A percentile compares a stretch with the other conserved stretches of the same genome.
These are phyloP conservation scores for Mycosphaerella sp. DNA, from an alignment of 2,329 filamentous ascomycete species.

Conservation along the genomic window DNA sequence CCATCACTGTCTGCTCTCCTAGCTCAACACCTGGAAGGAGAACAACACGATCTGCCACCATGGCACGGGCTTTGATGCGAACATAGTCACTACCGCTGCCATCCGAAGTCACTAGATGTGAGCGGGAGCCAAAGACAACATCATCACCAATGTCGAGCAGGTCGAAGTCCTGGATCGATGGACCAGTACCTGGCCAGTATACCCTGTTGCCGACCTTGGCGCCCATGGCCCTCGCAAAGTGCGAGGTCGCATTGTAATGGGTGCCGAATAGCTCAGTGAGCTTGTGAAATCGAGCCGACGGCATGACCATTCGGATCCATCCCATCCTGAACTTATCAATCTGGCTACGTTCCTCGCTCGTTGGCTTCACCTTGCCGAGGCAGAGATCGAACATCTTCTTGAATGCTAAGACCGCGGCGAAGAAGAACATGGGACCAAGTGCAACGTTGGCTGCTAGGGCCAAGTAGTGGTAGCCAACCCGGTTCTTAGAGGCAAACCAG, in stretches of 20 bases:
- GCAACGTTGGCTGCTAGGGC: slow-evolving; percentile 40
- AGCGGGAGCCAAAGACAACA: slow-evolving; percentile 54
- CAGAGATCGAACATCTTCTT: slow-evolving; percentile 38
- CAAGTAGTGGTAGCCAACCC: slow-evolving; percentile 48
- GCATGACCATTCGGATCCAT: slow-evolving; percentile 43
- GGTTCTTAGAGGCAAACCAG: slow-evolving; percentile 46
- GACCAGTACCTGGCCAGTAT: slow-evolving; percentile 54
- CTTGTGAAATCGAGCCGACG: slow-evolving; percentile 41
- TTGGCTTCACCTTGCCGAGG: slow-evolving; percentile 32
- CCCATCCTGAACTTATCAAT: slow-evolving; percentile 42
- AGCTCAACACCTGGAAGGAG: slow-evolving; percentile 48
- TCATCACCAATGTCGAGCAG: slow-evolving; percentile 52
- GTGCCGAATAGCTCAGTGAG: slow-evolving; percentile 48
- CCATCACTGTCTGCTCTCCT: slow-evolving; percentile 46
- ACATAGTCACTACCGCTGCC: slow-evolving; percentile 45
- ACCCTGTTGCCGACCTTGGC: slow-evolving; percentile 48
- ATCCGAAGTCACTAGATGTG: slow-evolving; percentile 50
- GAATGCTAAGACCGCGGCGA: slow-evolving; percentile 39
- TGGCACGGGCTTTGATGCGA: slow-evolving; percentile 44
- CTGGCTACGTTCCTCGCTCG: slow-evolving; percentile 32
- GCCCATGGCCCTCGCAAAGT: slow-evolving; percentile 47
- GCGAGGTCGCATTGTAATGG: slow-evolving; percentile 51
- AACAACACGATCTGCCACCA: slow-evolving; percentile 53
- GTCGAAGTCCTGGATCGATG: slow-evolving; percentile 49
- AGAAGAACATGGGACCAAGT: slow-evolving; percentile 43